Evolutionary conservation across 2,329 filamentous ascomycete genomes (phyloP), one percentile per base, ranked within the genome.

Genomic region (Apiospora koreana): DNA sequence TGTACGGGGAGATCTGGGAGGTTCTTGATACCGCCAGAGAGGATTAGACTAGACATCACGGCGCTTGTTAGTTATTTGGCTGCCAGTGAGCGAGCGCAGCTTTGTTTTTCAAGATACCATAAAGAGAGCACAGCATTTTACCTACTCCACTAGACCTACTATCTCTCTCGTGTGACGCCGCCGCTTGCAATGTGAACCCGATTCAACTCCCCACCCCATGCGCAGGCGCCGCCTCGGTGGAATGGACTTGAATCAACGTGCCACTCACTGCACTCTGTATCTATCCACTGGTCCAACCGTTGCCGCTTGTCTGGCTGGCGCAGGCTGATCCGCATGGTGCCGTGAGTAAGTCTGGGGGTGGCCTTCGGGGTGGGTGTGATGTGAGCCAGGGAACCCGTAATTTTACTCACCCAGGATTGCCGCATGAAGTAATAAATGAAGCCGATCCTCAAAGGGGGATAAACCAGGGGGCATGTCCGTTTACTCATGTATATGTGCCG

Each of bases 1-100:
- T 65, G 66, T 43, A 68, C 68, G 69, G 69, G 42, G 42, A 48
- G 23, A 66, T 31, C n/a, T 18, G 65, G 65, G 43, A 43, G 38
- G 43, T 16, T 28, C 14, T 18, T 28, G 65, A 45, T 66, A 45
- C 54, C 8, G 18, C 54, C 31, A 62, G 31, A 38, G 28, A 38
- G 2, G 54, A 62, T 62, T 62, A 62, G 54, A 62, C 54, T 62
- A n/a, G 8, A 62, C 54, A 62, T 38, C 31, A 62, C 31, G 54
- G 54, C 54, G 54, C 54, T 31, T 62, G 28, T 62, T 38, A 12
- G 31, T 62, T 31, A 38, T 62, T 62, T 62, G 54, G 28, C 54
- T 62, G 54, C 54, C 54, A 62, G 54, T 62, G 54, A 62, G 54
- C 54, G 54, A 62, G 54, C 31, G 54, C 54, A 62, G 54, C 54